These are phyloP conservation scores for Persicaria tinctoria DNA, from an alignment of 148 eudicot species.

Conservation along the genomic window DNA sequence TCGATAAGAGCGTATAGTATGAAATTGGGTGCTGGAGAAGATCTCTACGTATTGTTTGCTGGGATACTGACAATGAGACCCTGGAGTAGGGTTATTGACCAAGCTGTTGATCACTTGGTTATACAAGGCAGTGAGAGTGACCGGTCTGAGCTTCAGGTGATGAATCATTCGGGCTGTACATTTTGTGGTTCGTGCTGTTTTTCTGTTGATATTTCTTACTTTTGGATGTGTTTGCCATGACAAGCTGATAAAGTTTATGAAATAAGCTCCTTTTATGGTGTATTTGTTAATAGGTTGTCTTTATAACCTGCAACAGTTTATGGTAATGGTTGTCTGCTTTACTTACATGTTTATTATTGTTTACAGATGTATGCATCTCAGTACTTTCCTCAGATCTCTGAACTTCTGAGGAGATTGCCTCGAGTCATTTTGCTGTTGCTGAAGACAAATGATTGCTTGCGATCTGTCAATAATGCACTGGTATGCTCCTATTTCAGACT, in stretches of 20 bases:
- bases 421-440: constrained; percentile 91
- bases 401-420: constrained; percentile 85
- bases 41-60: constrained; percentile 81
- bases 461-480: constrained; percentile 78
- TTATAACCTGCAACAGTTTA: background rate
- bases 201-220: background rate
- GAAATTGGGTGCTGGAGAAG: constrained; percentile 95
- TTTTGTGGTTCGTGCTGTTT: background rate
- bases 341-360: constrained; percentile 14
- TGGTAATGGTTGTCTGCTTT: background rate
- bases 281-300: background rate
- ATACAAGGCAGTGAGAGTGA: constrained; percentile 64
- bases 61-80: constrained; percentile 96
- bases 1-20: constrained; percentile 72
- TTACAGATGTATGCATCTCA: constrained; percentile 92
- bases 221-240: background rate
- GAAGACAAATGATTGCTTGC: constrained; percentile 93
- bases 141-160: constrained; percentile 82
- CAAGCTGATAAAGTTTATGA: background rate
- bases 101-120: constrained; percentile 88
- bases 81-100: constrained; percentile 80
- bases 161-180: background rate
- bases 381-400: constrained; percentile 86
- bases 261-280: background rate
- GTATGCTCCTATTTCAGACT: constrained; percentile 29